Evolutionary conservation across 2,329 filamentous ascomycete genomes (phyloP), one percentile per base, ranked within the genome.

Genomic region (Harringtonia lauricola): DNA sequence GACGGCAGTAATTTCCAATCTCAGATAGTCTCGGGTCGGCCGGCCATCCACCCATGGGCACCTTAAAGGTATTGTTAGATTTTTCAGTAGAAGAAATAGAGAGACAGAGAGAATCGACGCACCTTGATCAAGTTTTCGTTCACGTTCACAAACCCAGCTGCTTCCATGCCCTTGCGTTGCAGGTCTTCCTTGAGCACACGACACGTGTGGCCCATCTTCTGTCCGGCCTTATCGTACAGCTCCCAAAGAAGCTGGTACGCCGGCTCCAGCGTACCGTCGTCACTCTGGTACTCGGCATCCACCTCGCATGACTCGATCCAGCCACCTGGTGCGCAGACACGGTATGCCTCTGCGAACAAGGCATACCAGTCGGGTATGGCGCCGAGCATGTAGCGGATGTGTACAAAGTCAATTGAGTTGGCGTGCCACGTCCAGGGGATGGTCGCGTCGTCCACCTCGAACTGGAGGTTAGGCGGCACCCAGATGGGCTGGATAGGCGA

Each of bases 391-490:
- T 71, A 62, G 21, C 72, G 70, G 2, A 70, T 65, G 55, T 79
- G 76, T 37, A 83, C 67, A 50, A 71, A 74, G 56, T 81, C 75
- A 48, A 78, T 77, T 42, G 66, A 56, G 41, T 67, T 54, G 0
- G 62, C 54, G 0, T 67, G 63, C 29, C 60, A 74, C 55, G 61
- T 75, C 63, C 63, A 68, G 0, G 59, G 53, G 7, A 55, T 63
- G 49, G 73, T 72, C 19, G 75, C 68, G 49, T 83, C 76, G 54
- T 82, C 78, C 29, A 81, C 67, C 39, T 79, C 67, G 44, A 81
- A 83, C 45, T 72, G 68, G 39, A 79, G 74, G 51, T 82, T 83
- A 17, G 68, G 65, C 0, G 77, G 76, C 0, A 79, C 67, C 54
- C 64, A 46, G 29, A 57, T 57, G 5, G 69, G 68, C 49, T 72